phyloP scores from a whole-genome alignment of 768 basidiomycete species.

The Suillus luteus region DNA sequence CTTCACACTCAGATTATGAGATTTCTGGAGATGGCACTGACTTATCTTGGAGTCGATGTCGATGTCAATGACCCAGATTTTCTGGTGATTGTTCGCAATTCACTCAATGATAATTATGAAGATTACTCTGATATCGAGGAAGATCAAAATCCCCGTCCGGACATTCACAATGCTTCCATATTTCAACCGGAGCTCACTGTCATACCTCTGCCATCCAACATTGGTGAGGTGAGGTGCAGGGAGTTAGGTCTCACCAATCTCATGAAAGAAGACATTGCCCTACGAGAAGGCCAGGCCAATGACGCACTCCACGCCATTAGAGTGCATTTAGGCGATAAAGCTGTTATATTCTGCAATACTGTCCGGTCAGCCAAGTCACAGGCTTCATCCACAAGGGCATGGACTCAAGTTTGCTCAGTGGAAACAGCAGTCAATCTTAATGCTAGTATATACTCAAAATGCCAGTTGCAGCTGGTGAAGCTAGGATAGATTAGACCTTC shows the following conservation, averaged over 20 bases:
- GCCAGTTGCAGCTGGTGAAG: neutral
- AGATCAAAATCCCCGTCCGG: neutral
- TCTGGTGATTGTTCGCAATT: neutral
- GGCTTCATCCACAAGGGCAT: neutral
- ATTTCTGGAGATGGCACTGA: neutral
- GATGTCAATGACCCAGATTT: neutral
- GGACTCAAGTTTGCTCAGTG: neutral
- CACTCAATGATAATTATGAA: neutral
- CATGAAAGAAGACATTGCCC: conserved; percentile 13
- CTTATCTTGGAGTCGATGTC: neutral
- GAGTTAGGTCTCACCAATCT: neutral
- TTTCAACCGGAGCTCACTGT: neutral
- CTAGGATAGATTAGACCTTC: too few relatives aligned
- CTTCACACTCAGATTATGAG: neutral
- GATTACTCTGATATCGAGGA: neutral
- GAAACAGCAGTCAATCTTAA: conserved; percentile 5
- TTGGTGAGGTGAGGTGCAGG: neutral
- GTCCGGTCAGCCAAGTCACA: conserved; percentile 9
- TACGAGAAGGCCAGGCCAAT: conserved; percentile 19
- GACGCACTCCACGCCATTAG: conserved; percentile 17
- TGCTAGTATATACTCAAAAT: conserved; percentile 6
- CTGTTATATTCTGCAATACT: conserved; percentile 9
- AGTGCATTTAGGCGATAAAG: conserved; percentile 15
- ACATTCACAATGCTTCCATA: neutral
- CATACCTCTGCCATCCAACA: conserved; percentile 6